Evolutionary conservation across 2,329 filamentous ascomycete species (phyloP).

Genomic region (Fusarium sacchari): DNA sequence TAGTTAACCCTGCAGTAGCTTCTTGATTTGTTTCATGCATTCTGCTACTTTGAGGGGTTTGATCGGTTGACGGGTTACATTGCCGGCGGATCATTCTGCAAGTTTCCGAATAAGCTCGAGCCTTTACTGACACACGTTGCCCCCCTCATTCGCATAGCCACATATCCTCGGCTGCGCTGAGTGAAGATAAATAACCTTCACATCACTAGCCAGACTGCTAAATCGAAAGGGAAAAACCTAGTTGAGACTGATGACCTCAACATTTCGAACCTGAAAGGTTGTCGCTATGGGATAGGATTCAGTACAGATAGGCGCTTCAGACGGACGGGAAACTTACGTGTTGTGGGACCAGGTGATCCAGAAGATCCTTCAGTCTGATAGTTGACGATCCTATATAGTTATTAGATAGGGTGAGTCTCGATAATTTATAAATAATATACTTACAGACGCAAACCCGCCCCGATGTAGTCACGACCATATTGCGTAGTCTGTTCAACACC

Average conservation of each 20-base stretch:
- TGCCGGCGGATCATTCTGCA: conserved; percentile 17
- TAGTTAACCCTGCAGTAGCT: not conserved
- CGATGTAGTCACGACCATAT: conserved; percentile 30
- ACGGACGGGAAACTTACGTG: not conserved
- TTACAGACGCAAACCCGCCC: conserved; percentile 24
- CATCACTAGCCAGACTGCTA: not conserved
- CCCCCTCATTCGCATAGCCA: not conserved
- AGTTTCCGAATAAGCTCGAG: not conserved
- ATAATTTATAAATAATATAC: not conserved
- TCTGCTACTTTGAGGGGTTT: not conserved
- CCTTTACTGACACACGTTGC: not conserved
- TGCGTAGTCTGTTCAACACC: conserved; percentile 27
- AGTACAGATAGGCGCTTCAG: not conserved
- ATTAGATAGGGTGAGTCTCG: not conserved
- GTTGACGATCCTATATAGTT: conserved; percentile 10
- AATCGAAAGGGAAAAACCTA: not conserved
- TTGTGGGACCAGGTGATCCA: conserved; percentile 24
- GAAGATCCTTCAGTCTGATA: conserved; percentile 34
- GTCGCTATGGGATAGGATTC: not conserved
- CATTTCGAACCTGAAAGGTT: conserved; percentile 26
- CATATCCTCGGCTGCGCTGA: not conserved
- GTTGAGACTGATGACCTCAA: conserved; percentile 31
- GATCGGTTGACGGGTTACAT: conserved; percentile 12
- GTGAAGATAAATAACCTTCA: not conserved
- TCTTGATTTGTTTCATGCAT: not conserved